phyloP scores from a whole-genome alignment of 495 filamentous ascomycete genomes.

The Penicillium pulvis region DNA sequence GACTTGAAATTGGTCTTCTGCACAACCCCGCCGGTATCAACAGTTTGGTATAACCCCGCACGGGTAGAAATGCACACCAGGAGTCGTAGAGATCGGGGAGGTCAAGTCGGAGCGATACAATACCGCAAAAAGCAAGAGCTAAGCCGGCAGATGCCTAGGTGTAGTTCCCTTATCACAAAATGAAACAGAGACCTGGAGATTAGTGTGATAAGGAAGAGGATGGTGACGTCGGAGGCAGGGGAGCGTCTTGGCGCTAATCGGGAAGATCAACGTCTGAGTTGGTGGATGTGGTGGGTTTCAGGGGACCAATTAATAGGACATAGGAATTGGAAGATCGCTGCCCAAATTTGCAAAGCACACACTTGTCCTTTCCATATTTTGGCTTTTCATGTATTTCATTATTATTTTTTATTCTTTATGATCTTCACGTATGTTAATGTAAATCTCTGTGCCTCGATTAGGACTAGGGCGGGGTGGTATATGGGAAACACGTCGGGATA shows the following conservation, averaged over 20 bases:
- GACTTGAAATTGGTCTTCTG: slow-evolving; percentile 2
- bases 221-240: slow-evolving; percentile 32
- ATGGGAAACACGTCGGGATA: neutral
- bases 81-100: neutral
- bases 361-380: neutral
- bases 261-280: neutral
- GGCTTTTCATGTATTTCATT: neutral
- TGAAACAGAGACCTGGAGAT: neutral
- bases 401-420: slow-evolving; percentile 8
- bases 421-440: too few relatives aligned
- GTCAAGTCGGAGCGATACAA: neutral
- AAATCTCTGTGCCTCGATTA: neutral
- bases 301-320: neutral
- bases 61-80: slow-evolving; percentile 13
- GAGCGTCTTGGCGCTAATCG: slow-evolving; percentile 9
- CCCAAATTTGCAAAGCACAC: neutral
- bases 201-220: neutral
- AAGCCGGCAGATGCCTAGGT: neutral
- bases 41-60: slow-evolving; percentile 23
- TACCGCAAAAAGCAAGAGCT: neutral
- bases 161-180: neutral
- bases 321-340: neutral
- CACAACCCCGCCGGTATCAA: slow-evolving; percentile 8
- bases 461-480: neutral
- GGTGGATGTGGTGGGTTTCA: neutral